phyloP scores from a whole-genome alignment of 73 alveolate species.

The Symbiodinium natans region DNA sequence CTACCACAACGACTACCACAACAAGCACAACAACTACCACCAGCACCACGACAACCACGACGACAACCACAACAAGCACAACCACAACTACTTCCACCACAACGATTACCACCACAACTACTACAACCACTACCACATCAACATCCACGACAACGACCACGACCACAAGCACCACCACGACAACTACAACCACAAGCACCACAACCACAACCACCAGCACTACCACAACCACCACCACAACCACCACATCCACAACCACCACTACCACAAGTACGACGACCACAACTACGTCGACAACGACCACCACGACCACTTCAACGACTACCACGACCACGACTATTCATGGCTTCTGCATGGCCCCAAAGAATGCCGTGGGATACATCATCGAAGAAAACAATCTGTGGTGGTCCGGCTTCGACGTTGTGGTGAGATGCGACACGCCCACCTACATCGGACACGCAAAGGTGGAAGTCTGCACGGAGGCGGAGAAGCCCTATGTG shows the following conservation, averaged over 20 bases:
- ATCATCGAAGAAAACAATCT: constrained; percentile 27
- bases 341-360: constrained; percentile 29
- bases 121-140: constrained; percentile 36
- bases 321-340: constrained; percentile 64
- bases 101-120: constrained; percentile 8
- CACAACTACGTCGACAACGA: constrained; percentile 50
- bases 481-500: background rate
- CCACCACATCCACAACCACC: constrained; percentile 42
- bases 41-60: constrained; percentile 26
- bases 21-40: background rate
- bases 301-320: constrained; percentile 61
- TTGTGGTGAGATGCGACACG: constrained; percentile 37
- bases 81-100: constrained; percentile 38
- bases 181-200: constrained; percentile 44
- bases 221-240: constrained; percentile 41
- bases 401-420: constrained; percentile 46
- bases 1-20: background rate
- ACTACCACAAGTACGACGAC: constrained; percentile 45
- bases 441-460: constrained; percentile 43
- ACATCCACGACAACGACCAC: constrained; percentile 48
- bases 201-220: constrained; percentile 53
- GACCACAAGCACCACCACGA: constrained; percentile 37
- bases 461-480: constrained; percentile 57
- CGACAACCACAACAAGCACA: constrained; percentile 29
- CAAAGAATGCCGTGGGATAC: constrained; percentile 26